These are phyloP conservation scores for Collybia mongolica DNA, from an alignment of 768 basidiomycete species.

Conservation along the genomic window DNA sequence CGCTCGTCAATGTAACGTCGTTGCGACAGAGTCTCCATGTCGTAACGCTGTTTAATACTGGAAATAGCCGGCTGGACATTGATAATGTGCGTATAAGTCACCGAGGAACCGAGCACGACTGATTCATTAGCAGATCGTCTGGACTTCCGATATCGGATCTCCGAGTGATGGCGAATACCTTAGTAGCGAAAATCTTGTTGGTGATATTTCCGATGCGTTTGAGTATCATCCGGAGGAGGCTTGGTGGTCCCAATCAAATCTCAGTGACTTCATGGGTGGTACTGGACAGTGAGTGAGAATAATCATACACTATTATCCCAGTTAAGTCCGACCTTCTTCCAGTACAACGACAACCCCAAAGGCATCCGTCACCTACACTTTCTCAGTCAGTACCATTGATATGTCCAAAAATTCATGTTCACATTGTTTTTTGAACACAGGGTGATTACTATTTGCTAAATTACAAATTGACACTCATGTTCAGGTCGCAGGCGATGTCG, in stretches of 20 bases:
- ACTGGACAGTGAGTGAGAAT: constrained; percentile 15
- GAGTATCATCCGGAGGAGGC: constrained; percentile 20
- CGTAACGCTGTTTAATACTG: constrained; percentile 19
- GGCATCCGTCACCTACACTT: constrained; percentile 14
- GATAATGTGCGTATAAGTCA: constrained; percentile 26
- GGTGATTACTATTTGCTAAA: neutral
- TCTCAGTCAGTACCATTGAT: constrained; percentile 11
- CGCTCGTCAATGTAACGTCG: constrained; percentile 25
- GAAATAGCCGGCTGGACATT: constrained; percentile 26
- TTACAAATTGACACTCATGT: too few species aligned
- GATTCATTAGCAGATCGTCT: constrained; percentile 14
- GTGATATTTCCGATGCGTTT: constrained; percentile 28
- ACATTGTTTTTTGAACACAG: neutral
- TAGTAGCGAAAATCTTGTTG: constrained; percentile 1
- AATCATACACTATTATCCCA: too few species aligned
- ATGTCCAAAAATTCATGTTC: too few species aligned
- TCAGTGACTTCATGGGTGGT: constrained; percentile 24
- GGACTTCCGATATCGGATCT: constrained; percentile 13
- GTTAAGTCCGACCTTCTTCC: neutral
- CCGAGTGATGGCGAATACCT: constrained; percentile 2
- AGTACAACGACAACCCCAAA: constrained; percentile 14
- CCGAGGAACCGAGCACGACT: neutral
- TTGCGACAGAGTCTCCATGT: constrained; percentile 28
- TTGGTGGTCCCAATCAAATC: constrained; percentile 21
- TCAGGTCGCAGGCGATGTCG: constrained; percentile 14